Evolutionary conservation across 805 yeast species (phyloP).

Genomic region (Ogataea corticis): DNA sequence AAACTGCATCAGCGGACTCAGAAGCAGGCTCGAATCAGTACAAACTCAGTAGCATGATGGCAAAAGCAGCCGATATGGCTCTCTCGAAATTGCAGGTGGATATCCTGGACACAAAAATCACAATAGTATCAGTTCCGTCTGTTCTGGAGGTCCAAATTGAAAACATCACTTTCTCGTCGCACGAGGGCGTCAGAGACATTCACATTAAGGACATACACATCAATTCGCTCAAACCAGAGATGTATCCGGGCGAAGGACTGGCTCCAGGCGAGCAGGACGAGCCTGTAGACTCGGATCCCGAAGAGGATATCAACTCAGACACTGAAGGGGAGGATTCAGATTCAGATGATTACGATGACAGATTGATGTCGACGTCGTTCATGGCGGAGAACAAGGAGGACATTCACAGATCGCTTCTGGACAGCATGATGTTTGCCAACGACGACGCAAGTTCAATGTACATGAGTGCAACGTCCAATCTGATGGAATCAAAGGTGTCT

Average conservation of each 20-base stretch:
- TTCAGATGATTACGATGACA: slow-evolving; percentile 38
- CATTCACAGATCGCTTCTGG: slow-evolving; percentile 40
- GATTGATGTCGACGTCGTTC: slow-evolving; percentile 37
- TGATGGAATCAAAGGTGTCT: slow-evolving; percentile 30
- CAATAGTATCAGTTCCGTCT: slow-evolving; percentile 48
- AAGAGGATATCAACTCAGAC: slow-evolving; percentile 13
- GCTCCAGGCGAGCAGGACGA: slow-evolving; percentile 11
- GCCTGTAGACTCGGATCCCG: slow-evolving; percentile 1
- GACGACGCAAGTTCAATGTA: slow-evolving; percentile 71
- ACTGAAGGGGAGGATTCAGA: slow-evolving; percentile 27
- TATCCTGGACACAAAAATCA: slow-evolving; percentile 47
- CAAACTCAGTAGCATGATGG: slow-evolving; percentile 56
- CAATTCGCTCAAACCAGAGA: slow-evolving; percentile 41
- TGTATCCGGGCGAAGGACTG: slow-evolving; percentile 32
- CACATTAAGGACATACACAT: slow-evolving; percentile 42
- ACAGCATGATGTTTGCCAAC: slow-evolving; percentile 65
- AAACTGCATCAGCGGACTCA: slow-evolving; percentile 11
- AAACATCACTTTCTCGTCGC: slow-evolving; percentile 37
- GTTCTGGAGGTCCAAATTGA: slow-evolving; percentile 37
- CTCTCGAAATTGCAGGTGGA: slow-evolving; percentile 57
- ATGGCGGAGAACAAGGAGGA: slow-evolving; percentile 31
- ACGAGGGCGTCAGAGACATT: slow-evolving; percentile 48
- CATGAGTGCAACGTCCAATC: slow-evolving; percentile 75
- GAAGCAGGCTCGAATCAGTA: slow-evolving; percentile 23
- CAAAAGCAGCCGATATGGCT: slow-evolving; percentile 67